Base-by-base conservation (phyloP, 2,329 filamentous ascomycete species). In the Acrocalymma vagum region DNA sequence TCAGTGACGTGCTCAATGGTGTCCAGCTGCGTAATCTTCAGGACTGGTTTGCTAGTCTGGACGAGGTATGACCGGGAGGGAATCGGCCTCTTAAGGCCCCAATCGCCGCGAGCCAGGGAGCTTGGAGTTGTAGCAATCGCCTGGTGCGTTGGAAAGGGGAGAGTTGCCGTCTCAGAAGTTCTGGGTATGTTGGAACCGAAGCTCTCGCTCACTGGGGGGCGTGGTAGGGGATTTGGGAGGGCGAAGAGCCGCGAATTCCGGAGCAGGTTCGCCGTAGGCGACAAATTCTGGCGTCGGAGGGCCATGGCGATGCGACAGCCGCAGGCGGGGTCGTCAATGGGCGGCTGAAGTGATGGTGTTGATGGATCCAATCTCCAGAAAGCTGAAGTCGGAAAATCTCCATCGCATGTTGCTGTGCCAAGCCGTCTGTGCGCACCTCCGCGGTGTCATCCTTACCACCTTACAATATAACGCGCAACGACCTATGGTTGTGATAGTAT, bases 181-280 rank as follows among this genome's bases (percentile, higher is more conserved):
- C 73, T 77, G 38, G 72, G 72, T 27, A 70, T 29, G 73, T 76
- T 45, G 73, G 77, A 50, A 75, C 77, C 51, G 77, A 76, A 53
- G 66, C 72, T 48, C 11, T 56, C 53, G 44, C 68, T 63, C 18
- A 72, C 54, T 9, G 73, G 68, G 9, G 88, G 84, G 27, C 79
- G 73, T 13, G 87, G 83, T 35, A 96, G 79, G 15, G 90, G 83
- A 43, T 83, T 80, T 10, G 93, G 92, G 40, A 97, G 78, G 16
- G 92, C 87, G 74, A 97, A 97, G 58, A 97, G 81, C 55, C 93
- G 88, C 44, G 93, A 97, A 45, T 85, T 83, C 69, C 93, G 86
- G 63, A 97, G 81, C 55, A 97, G 80, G 49, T 79, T 79, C 38
- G 82, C 81, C 37, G 83, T 81, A 22, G 83, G 83, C 46, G 83